These are phyloP conservation scores for Solanum bukasovii DNA, from an alignment of 257 asterid species.

Conservation along the genomic window DNA sequence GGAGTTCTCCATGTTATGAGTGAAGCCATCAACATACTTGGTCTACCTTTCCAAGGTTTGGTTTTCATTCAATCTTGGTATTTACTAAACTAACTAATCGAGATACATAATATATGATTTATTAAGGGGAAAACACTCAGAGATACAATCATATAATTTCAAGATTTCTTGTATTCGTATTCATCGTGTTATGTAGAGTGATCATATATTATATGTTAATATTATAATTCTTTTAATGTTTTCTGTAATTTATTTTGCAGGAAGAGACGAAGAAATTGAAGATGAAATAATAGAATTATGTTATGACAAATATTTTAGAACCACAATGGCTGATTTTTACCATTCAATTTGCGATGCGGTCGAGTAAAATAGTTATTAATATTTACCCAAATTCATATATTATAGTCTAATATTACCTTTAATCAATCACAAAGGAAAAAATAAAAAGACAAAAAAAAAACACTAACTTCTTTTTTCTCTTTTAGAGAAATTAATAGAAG, in stretches of 20 bases:
- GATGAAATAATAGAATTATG: slow-evolving; percentile 25
- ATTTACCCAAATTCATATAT: neutral
- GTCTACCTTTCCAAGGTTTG: slow-evolving; percentile 5
- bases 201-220: neutral
- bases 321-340: slow-evolving; percentile 31
- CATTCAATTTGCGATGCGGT: slow-evolving; percentile 62
- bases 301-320: slow-evolving; percentile 32
- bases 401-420: neutral
- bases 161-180: neutral
- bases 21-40: slow-evolving; percentile 40
- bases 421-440: neutral
- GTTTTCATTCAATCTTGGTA: no score
- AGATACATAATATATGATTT: neutral
- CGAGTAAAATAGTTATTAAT: slow-evolving; percentile 29
- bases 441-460: no score
- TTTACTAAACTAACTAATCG: no score
- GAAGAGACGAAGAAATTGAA: slow-evolving; percentile 27
- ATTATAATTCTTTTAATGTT: neutral
- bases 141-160: neutral
- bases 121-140: neutral
- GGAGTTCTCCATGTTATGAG: slow-evolving; percentile 22
- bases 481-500: slow-evolving; percentile 57
- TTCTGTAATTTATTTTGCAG: slow-evolving; percentile 19
- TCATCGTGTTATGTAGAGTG: no score
- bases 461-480: neutral